Percentiles rank a stretch among this genome's conserved stretches.
Conservation (phyloP, 805 yeast species). For the Metschnikowia santaceciliae region DNA sequence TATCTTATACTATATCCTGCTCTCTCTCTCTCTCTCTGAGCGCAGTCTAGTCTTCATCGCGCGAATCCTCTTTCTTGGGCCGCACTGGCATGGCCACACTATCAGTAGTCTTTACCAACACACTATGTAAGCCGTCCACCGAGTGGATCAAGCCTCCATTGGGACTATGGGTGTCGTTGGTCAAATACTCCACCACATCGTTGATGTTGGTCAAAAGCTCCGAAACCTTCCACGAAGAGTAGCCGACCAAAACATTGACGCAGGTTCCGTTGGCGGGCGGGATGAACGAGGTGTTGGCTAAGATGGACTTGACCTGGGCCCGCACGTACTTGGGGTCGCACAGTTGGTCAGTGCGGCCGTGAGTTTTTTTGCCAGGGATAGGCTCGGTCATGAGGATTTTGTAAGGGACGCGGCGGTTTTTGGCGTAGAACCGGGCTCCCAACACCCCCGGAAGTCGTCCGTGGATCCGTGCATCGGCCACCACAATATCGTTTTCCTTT, state of each 20-base stretch:
- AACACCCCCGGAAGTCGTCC: slow-evolving; percentile 55
- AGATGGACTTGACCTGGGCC: slow-evolving; percentile 61
- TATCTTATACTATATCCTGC: too few species aligned
- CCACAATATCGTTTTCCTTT: slow-evolving; percentile 61
- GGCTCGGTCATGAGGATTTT: slow-evolving; percentile 58
- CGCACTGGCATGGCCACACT: slow-evolving; percentile 62
- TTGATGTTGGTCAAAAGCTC: slow-evolving; percentile 51
- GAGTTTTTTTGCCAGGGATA: slow-evolving; percentile 32
- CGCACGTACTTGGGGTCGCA: slow-evolving; percentile 64
- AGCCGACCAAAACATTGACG: slow-evolving; percentile 58
- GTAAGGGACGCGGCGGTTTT: slow-evolving; percentile 63
- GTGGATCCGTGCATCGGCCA: slow-evolving; percentile 68
- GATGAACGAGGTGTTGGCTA: slow-evolving; percentile 54
- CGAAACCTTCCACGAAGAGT: slow-evolving; percentile 39
- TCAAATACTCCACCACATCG: slow-evolving; percentile 47
- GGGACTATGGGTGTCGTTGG: slow-evolving; percentile 42
- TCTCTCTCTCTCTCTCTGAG: too few species aligned
- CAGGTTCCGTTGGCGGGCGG: slow-evolving; percentile 63
- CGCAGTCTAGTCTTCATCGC: neutral
- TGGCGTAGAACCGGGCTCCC: slow-evolving; percentile 58
- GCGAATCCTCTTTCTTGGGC: slow-evolving; percentile 8
- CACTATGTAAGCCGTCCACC: slow-evolving; percentile 42
- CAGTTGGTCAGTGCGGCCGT: slow-evolving; percentile 47
- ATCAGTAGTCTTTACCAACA: slow-evolving; percentile 62
- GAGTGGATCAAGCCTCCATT: slow-evolving; percentile 56